A percentile compares a stretch with the other conserved stretches of the same genome.
Evolutionary conservation across 164 flowering plant genomes (phyloP).

Genomic region (Piper longum): DNA sequence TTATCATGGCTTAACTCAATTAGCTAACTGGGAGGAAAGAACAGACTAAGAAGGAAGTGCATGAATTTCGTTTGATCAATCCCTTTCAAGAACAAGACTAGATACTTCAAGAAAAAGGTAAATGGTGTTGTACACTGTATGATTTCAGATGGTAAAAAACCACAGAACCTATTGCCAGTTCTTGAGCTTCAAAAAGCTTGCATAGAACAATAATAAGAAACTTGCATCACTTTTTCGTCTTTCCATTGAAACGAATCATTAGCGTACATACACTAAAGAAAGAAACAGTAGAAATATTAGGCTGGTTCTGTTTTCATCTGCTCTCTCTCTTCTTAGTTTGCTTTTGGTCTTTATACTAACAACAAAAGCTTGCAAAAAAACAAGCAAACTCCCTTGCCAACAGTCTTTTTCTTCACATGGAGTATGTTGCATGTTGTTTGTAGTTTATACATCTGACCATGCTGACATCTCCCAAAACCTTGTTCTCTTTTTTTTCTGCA

Average conservation of each 20-base stretch:
- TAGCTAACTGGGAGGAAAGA: neutral
- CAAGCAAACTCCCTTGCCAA: neutral
- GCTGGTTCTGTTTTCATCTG: neutral
- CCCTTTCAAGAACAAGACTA: neutral
- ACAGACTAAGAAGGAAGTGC: neutral
- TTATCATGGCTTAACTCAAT: neutral
- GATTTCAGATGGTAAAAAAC: neutral
- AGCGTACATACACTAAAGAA: neutral
- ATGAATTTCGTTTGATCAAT: neutral
- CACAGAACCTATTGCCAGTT: neutral
- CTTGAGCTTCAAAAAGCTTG: neutral
- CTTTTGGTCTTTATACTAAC: neutral
- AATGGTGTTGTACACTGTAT: no score
- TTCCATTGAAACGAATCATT: slow-evolving; percentile 9
- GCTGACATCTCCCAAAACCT: neutral
- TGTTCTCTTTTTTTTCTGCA: neutral
- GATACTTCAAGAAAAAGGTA: neutral
- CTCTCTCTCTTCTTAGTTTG: neutral
- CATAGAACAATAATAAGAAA: slow-evolving; percentile 5
- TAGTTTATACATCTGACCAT: neutral
- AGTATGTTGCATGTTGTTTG: neutral
- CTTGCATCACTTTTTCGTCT: slow-evolving; percentile 23
- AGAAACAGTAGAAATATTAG: neutral
- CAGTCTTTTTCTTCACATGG: neutral
- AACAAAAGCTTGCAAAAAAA: neutral